Conservation (phyloP, 306 rosid genomes). For the Phaseolus lunatus region DNA sequence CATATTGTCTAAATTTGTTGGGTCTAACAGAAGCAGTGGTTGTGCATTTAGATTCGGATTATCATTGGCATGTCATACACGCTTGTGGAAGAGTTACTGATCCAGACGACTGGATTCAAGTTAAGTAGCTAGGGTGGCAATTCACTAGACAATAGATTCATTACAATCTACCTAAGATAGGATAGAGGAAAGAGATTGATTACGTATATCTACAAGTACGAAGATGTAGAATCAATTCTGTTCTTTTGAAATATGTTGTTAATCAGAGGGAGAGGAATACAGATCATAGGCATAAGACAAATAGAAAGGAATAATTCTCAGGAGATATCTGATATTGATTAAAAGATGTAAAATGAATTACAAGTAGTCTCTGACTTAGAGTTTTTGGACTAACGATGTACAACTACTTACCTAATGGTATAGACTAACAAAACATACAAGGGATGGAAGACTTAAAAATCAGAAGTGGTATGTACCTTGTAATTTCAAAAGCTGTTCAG, state of each 20-base stretch:
- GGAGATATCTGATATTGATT: too few relatives aligned
- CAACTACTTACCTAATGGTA: too few relatives aligned
- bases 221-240: conserved; percentile 12
- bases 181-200: conserved; percentile 10
- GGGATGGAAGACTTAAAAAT: background rate
- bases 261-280: too few relatives aligned
- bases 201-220: background rate
- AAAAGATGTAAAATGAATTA: too few relatives aligned
- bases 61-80: conserved; percentile 11
- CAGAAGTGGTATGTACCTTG: background rate
- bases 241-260: background rate
- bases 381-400: too few relatives aligned
- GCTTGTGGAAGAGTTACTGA: conserved; percentile 28
- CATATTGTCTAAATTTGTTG: background rate
- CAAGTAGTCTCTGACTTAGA: too few relatives aligned
- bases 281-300: too few relatives aligned
- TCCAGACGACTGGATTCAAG: conserved; percentile 18
- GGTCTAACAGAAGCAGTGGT: background rate
- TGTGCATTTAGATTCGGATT: background rate
- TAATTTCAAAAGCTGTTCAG: conserved; percentile 20
- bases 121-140: conserved; percentile 18
- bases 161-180: conserved; percentile 2
- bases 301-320: too few relatives aligned
- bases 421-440: background rate
- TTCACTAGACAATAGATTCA: background rate